These are phyloP conservation scores for Blastobotrys capitulatus DNA, from an alignment of 1,139 yeast species.

Conservation along the genomic window DNA sequence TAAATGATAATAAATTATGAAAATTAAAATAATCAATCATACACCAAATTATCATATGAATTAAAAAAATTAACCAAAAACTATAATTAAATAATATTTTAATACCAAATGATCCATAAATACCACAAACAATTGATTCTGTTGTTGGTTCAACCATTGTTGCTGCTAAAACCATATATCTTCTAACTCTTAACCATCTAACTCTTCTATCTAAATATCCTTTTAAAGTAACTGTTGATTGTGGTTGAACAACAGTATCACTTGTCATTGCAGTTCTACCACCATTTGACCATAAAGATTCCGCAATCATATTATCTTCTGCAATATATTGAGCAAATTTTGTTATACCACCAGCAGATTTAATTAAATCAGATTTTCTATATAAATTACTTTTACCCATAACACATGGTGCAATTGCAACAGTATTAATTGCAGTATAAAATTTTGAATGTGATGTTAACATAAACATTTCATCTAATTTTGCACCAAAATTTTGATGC, in stretches of 20 bases:
- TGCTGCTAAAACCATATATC: slow-evolving; percentile 82
- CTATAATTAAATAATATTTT: slow-evolving; percentile 37
- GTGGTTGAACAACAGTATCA: slow-evolving; percentile 76
- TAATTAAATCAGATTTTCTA: slow-evolving; percentile 62
- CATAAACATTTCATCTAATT: slow-evolving; percentile 79
- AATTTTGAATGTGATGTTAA: slow-evolving; percentile 81
- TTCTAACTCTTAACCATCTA: slow-evolving; percentile 85
- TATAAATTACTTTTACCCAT: slow-evolving; percentile 88
- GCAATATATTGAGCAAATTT: slow-evolving; percentile 80
- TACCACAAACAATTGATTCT: slow-evolving; percentile 64
- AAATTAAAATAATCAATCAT: slow-evolving; percentile 58
- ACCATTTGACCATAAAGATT: slow-evolving; percentile 70
- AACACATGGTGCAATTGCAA: slow-evolving; percentile 84
- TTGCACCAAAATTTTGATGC: slow-evolving; percentile 48
- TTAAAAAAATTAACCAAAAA: slow-evolving; percentile 35
- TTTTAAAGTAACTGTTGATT: slow-evolving; percentile 41
- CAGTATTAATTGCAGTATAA: slow-evolving; percentile 68
- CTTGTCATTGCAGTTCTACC: slow-evolving; percentile 76
- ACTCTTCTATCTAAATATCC: slow-evolving; percentile 67
- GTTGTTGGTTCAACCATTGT: slow-evolving; percentile 85
- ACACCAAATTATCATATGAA: slow-evolving; percentile 62
- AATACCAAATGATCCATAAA: slow-evolving; percentile 54
- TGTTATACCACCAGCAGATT: slow-evolving; percentile 54
- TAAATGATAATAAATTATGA: slow-evolving; percentile 38
- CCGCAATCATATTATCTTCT: slow-evolving; percentile 91